Evolutionary conservation across 2,329 filamentous ascomycete species (phyloP), one percentile per base, ranked within the genome.

Genomic region (Huntiella omanensis): DNA sequence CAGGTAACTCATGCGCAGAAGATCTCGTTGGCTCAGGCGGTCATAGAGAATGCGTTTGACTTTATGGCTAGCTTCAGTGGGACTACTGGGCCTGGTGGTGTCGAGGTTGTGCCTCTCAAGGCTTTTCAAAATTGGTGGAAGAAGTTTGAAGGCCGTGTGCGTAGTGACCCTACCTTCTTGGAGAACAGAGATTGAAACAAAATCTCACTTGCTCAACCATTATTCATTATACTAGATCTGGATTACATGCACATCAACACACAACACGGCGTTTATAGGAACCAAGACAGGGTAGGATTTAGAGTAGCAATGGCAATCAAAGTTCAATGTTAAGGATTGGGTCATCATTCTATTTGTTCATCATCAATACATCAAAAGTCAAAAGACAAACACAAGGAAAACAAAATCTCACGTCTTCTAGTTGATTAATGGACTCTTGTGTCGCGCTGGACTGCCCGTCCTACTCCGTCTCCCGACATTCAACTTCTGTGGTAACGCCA

Each of bases 101-200:
- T 81, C 40, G 88, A 96, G 59, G 81, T 92, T 10, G 83, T 98
- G 17, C 87, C 91, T n/a, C 63, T 98, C 52, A 91, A 83, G 63
- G 84, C 83, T 4, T 98, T 98, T 60, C 81, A 92, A 63, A 85
- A 93, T 49, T 98, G 92, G 91, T 98, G 92, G 91, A 73, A 70
- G 50, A 96, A 95, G 63, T 98, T 98, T 64, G 88, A 98, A 66
- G 74, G 75, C 51, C 80, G 78, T 57, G 73, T 98, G 35, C 80
- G 87, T 55, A 71, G 75, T 52, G 91, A 98, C 64, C 88, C 91
- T 0, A 74, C 75, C 5, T 98, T 98, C 59, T 65, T 98, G 54
- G 87, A 96, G 62, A 75, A 79, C 13, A 55, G 60, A 62, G 40
- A 51, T 52, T 22, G 55, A 60, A 35, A 7, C 57, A 47, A 49